A percentile compares a stretch with the other conserved stretches of the same genome.
These are phyloP conservation scores for Jamesozyma gamospora DNA, from an alignment of 805 yeast species.

Conservation along the genomic window DNA sequence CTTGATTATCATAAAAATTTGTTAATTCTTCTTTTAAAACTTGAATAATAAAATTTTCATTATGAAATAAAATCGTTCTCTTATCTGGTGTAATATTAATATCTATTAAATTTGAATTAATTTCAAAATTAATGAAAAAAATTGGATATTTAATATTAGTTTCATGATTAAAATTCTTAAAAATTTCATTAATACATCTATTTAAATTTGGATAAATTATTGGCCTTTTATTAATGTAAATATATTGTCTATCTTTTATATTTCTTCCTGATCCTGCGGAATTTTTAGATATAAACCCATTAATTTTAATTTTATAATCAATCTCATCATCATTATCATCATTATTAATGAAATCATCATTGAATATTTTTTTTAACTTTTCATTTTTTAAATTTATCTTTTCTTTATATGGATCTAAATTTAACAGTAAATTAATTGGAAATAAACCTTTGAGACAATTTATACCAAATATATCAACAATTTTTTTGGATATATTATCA, in stretches of 20 bases:
- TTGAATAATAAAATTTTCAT: constrained; percentile 53
- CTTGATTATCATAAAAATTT: constrained; percentile 34
- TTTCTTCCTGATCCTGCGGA: constrained; percentile 73
- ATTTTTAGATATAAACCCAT: constrained; percentile 64
- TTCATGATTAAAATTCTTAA: constrained; percentile 47
- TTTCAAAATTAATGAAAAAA: constrained; percentile 47
- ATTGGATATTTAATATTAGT: constrained; percentile 59
- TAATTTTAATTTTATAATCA: constrained; percentile 31
- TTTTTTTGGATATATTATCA: constrained; percentile 41
- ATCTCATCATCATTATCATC: neutral
- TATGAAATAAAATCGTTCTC: constrained; percentile 55
- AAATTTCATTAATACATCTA: constrained; percentile 62
- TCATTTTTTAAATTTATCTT: constrained; percentile 10
- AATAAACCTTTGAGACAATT: constrained; percentile 50
- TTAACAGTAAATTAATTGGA: constrained; percentile 36
- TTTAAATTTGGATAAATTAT: constrained; percentile 44
- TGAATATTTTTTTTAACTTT: constrained; percentile 5
- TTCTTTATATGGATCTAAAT: constrained; percentile 27
- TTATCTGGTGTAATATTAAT: constrained; percentile 91
- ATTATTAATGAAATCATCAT: neutral
- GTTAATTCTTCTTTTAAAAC: constrained; percentile 42
- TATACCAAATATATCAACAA: constrained; percentile 63
- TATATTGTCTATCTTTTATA: constrained; percentile 61
- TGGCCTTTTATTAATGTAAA: constrained; percentile 72
- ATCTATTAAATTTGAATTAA: constrained; percentile 52